These are phyloP conservation scores for Magnaporthiopsis incrustans DNA, from an alignment of 2,329 filamentous ascomycete genomes.

Conservation along the genomic window DNA sequence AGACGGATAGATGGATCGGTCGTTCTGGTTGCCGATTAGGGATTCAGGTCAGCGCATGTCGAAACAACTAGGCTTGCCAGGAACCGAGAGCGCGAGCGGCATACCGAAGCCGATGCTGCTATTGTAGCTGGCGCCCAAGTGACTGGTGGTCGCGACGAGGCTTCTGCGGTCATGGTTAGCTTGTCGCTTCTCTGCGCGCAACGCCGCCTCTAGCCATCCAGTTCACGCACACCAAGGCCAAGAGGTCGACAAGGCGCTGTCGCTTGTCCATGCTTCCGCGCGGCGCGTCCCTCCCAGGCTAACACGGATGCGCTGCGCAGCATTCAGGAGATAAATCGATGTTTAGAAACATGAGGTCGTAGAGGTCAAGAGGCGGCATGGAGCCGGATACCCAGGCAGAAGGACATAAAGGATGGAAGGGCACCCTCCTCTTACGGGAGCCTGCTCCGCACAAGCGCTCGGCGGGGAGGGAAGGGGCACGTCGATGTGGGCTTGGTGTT, in stretches of 20 bases:
- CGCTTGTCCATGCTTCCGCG: background rate
- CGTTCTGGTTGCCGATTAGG: background rate
- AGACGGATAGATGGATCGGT: background rate
- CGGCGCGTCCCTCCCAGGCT: background rate
- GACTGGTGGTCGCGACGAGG: slow-evolving; percentile 4
- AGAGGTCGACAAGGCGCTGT: slow-evolving; percentile 1
- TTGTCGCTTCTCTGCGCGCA: background rate
- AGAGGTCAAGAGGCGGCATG: background rate
- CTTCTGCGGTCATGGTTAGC: background rate
- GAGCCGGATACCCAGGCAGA: too few relatives aligned
- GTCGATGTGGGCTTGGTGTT: background rate
- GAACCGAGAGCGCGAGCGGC: too few relatives aligned
- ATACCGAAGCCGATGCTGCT: background rate
- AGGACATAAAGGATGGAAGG: background rate
- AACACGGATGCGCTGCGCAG: background rate
- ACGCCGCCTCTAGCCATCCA: background rate
- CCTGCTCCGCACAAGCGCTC: background rate
- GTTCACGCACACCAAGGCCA: slow-evolving; percentile 4
- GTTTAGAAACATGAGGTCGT: background rate
- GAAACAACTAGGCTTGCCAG: background rate
- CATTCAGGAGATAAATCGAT: background rate
- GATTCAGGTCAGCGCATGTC: background rate
- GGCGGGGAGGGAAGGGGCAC: background rate
- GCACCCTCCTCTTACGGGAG: background rate
- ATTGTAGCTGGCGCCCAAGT: slow-evolving; percentile 1